Evolutionary conservation across 192 early-diverging fungal genomes (phyloP), one percentile per base, ranked within the genome.

Genomic region (Fimicolochytrium jonesii): DNA sequence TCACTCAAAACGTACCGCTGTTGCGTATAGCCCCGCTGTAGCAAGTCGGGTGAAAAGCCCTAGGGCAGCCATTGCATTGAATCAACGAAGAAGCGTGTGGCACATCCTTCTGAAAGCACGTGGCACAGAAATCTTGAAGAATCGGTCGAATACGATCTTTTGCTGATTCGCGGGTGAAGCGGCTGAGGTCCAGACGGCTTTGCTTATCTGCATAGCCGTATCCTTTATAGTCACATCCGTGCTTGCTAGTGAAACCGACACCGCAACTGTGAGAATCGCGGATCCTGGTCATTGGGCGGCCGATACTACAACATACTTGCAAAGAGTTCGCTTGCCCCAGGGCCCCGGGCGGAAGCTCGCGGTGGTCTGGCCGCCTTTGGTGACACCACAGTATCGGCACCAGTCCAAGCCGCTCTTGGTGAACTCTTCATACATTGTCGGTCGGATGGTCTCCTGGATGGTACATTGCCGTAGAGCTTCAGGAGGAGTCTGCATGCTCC

Each of bases 141-240:
- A 95, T 88, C 13, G 92, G 92, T 13, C 90, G 82, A 49, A 85
- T 81, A 44, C 92, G 85, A 48, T 89, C 86, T 18, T 87, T 81
- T 23, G 92, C 75, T n/a, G 83, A 55, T 61, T 95, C 92, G 46
- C 85, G 76, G 11, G 61, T 74, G 64, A 89, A 95, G 56, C 77
- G 78, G 29, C 83, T 85, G 58, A 95, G 78, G 60, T 95, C 88
- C 31, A 95, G 78, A 9, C 92, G 85, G 37, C 89, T 88, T 71
- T 88, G 75, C 64, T 91, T 95, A 61, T 87, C 91, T 0, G 88
- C 89, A 67, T 93, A 93, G 13, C 92, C 92, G 66, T 93, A 95
- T 30, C 92, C 92, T 73, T 92, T 92, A 69, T 91, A 95, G 75
- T 93, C 92, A 71, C 92, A 95, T 49, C 92, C 92, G 69, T 95